Percentiles rank a stretch among this genome's conserved stretches.
These are phyloP conservation scores for Silene uniflora DNA, from an alignment of 148 eudicot genomes.

Conservation along the genomic window DNA sequence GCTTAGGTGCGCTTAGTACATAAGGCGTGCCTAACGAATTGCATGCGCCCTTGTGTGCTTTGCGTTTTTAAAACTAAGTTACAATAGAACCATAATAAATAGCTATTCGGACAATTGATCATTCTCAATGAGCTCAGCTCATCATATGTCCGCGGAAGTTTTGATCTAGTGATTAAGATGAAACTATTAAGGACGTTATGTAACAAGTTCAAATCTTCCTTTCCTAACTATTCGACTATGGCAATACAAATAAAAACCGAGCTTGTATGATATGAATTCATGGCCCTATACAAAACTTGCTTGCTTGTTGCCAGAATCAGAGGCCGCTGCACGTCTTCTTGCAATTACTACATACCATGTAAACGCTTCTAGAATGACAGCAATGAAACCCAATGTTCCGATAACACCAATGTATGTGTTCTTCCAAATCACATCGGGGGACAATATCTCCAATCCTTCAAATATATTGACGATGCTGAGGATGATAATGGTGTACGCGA, in stretches of 20 bases:
- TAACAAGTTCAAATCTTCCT: not conserved
- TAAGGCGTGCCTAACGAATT: too few relatives aligned
- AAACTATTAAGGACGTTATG: not conserved
- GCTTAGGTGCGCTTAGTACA: too few relatives aligned
- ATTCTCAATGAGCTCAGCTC: not conserved
- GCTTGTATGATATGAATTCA: not conserved
- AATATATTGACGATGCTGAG: constrained; percentile 50
- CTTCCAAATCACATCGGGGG: constrained; percentile 49
- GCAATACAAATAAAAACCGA: not conserved
- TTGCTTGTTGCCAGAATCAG: not conserved
- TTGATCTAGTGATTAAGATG: not conserved
- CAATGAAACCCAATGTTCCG: constrained; percentile 28
- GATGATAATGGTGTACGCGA: constrained; percentile 41
- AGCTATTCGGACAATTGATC: not conserved
- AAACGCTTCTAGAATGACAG: constrained; percentile 39
- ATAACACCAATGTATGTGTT: constrained; percentile 41
- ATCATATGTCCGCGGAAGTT: not conserved
- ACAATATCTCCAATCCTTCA: constrained; percentile 49
- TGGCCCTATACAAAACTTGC: not conserved
- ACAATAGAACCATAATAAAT: too few relatives aligned
- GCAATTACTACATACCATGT: constrained; percentile 42
- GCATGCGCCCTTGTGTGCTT: too few relatives aligned
- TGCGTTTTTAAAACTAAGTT: too few relatives aligned
- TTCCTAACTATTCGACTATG: not conserved
- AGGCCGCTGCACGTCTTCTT: constrained; percentile 32